Evolutionary conservation across 768 basidiomycete genomes (phyloP), one percentile per base, ranked within the genome.

Genomic region (Naganishia friedmannii): DNA sequence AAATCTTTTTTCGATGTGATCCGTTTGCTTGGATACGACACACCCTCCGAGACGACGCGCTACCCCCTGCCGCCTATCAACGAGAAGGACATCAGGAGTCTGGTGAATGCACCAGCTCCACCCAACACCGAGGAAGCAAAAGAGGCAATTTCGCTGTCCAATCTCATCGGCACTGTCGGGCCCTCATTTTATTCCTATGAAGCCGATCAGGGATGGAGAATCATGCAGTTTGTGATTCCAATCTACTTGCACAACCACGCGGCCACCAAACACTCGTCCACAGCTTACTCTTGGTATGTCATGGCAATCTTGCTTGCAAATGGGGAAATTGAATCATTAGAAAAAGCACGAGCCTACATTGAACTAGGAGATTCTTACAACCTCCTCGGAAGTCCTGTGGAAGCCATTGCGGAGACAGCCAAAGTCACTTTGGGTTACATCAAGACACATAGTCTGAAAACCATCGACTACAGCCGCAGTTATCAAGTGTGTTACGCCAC

Each of bases 391-490:
- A 46, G 42, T 21, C 60, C 60, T 1, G 2, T 63, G 29, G 60
- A 63, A 17, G 60, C 60, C 3, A 63, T 63, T 10, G 60, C 60
- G 6, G 60, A 63, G 29, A 63, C 60, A 4, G 60, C 60, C 8
- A 63, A 63, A 63, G 60, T 63, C 60, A 63, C 60, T 15, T 17
- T 63, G 23, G 60, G 37, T 0, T 63, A 63, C 15, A 63, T 63
- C 23, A 45, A 72, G 31, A 66, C 72, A 9, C 70, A 71, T 12
- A 63, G 60, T 63, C 26, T 63, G 23, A 63, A 63, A 15, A 63
- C 60, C 12, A 63, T 63, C 60, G 60, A 63, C 39, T 63, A 63
- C 60, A 63, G 60, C 39, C 60, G 60, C 2, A 63, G 60, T 21
- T 63, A 63, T 29, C 60, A 63, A 45, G 39, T 63, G 1, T 63